Base-by-base conservation (phyloP, 1,284 basidiomycete genomes). In the Ganoderma resinaceum region DNA sequence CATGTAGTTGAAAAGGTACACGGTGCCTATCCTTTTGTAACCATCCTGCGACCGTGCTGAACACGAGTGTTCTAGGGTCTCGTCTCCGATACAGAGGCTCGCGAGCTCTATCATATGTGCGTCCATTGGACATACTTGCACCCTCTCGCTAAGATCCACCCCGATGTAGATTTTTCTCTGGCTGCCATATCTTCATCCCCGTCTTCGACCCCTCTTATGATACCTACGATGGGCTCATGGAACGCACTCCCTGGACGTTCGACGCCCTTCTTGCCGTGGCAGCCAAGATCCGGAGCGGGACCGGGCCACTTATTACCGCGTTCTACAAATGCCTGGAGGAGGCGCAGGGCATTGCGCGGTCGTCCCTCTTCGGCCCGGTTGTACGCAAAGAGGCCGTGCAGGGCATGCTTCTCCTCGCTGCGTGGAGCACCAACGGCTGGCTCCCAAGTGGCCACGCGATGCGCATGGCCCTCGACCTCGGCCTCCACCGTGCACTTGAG, bases 381-480 rank as follows among this genome's bases (percentile, higher is more conserved):
- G 95, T 96, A 23, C 86, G 94, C 76, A 97, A 97, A 80, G 96
- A 97, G 81, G 96, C 95, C 42, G 95, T 97, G 33, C 95, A 96
- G 88, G 93, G 92, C 60, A 46, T 97, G 93, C 82, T 97, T 6
- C 85, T 98, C 55, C 84, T 98, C 63, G 94, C 95, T 42, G 94
- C 95, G 0, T 97, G 96, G 94, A 95, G 92, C 78, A 95, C 96
- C 59, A 96, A 95, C 72, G 95, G 95, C 0, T 97, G 96, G 96
- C 85, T 97, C 46, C 95, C 95, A 6, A 93, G 93, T 73, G 95
- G 95, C 3, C 94, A 97, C 77, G 96, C 96, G 3, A 91, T 98
- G 88, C 89, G 96, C 49, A 97, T 97, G 94, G 96, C 95, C 9
- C 83, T 98, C 67, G 96, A 98, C 79, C 89, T 98, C 64, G 95